phyloP scores from a whole-genome alignment of 768 basidiomycete genomes.

The Tricholomella constricta region DNA sequence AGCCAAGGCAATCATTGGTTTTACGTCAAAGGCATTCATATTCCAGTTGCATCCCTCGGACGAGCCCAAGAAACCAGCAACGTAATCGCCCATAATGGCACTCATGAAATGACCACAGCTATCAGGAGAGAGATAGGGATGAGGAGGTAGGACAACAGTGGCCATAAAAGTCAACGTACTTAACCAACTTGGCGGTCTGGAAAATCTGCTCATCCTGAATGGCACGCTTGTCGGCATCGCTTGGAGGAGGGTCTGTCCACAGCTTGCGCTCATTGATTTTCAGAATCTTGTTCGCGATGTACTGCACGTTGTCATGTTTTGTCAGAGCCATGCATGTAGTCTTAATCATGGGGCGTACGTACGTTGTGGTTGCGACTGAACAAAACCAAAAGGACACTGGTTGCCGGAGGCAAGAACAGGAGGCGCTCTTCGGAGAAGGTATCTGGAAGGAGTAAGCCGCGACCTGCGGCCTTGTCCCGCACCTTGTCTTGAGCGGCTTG shows the following conservation, averaged over 20 bases:
- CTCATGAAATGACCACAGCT: slow-evolving; percentile 57
- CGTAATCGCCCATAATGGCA: slow-evolving; percentile 57
- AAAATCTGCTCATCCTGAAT: slow-evolving; percentile 60
- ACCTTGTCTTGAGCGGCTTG: slow-evolving; percentile 41
- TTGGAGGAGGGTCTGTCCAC: slow-evolving; percentile 46
- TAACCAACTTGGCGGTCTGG: slow-evolving; percentile 54
- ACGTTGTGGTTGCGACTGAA: slow-evolving; percentile 64
- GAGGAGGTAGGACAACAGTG: background rate
- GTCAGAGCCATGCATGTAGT: too few species aligned
- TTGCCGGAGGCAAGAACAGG: slow-evolving; percentile 54
- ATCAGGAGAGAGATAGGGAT: background rate
- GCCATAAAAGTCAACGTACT: slow-evolving; percentile 29
- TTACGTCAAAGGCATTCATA: slow-evolving; percentile 49
- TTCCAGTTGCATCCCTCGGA: slow-evolving; percentile 55
- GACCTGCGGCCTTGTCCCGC: slow-evolving; percentile 46
- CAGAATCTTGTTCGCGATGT: slow-evolving; percentile 52
- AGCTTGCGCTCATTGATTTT: slow-evolving; percentile 54
- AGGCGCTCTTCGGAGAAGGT: slow-evolving; percentile 54
- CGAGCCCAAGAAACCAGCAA: slow-evolving; percentile 57
- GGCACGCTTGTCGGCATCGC: slow-evolving; percentile 23
- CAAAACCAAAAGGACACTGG: slow-evolving; percentile 53
- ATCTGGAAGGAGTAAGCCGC: slow-evolving; percentile 55
- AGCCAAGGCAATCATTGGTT: background rate
- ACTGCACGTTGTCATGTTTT: slow-evolving; percentile 32
- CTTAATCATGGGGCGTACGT: too few species aligned